Evolutionary conservation across 1,284 basidiomycete genomes (phyloP).

Genomic region (Cryptococcus amylolentus): DNA sequence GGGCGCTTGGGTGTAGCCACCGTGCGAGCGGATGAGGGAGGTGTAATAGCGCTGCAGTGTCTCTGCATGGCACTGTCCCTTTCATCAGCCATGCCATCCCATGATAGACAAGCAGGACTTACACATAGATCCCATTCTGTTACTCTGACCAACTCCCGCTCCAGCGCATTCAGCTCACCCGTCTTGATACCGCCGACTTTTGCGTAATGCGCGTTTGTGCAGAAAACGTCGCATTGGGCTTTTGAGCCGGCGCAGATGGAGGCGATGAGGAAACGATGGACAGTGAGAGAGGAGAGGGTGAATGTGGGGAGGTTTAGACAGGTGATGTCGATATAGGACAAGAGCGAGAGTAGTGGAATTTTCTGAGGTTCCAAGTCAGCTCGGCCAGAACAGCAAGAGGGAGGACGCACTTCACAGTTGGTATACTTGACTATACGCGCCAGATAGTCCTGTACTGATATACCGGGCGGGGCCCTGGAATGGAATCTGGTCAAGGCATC

Average conservation of each 20-base stretch:
- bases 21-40: constrained; percentile 49
- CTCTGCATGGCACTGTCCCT: constrained; percentile 45
- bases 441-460: constrained; percentile 82
- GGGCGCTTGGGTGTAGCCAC: constrained; percentile 41
- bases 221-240: constrained; percentile 87
- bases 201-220: constrained; percentile 86
- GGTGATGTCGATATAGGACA: constrained; percentile 93
- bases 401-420: constrained; percentile 72
- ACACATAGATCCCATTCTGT: constrained; percentile 92
- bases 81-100: constrained; percentile 1
- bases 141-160: constrained; percentile 81
- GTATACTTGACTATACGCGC: constrained; percentile 86
- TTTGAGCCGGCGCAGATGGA: constrained; percentile 83
- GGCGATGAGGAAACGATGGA: constrained; percentile 90
- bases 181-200: constrained; percentile 89
- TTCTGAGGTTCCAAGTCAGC: constrained; percentile 54
- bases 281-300: constrained; percentile 87
- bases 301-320: constrained; percentile 72
- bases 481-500: constrained; percentile 79
- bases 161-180: constrained; percentile 82
- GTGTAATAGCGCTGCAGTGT: constrained; percentile 50
- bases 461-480: constrained; percentile 78
- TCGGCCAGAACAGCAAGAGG: not conserved
- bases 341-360: constrained; percentile 78
- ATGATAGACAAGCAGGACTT: constrained; percentile 47